Evolutionary conservation across 306 rosid species (phyloP).

Genomic region (Pterocarpus santalinus): DNA sequence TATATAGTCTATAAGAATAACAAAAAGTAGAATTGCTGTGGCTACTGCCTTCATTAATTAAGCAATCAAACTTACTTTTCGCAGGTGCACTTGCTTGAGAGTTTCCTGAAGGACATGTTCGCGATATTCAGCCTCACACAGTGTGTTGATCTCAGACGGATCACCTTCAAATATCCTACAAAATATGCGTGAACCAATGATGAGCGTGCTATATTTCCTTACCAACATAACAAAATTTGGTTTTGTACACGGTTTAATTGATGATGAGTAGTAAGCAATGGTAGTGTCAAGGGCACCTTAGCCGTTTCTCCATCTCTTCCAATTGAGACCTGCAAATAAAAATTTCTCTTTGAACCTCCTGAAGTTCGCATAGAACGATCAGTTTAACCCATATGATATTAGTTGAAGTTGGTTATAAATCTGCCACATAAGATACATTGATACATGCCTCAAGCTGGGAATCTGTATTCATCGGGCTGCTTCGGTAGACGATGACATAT

Average conservation of each 20-base stretch:
- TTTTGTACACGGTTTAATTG: conserved; percentile 1
- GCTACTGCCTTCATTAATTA: background rate
- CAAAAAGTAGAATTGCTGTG: background rate
- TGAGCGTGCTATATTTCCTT: background rate
- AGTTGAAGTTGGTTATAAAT: conserved; percentile 9
- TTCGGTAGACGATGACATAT: conserved; percentile 9
- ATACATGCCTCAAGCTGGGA: conserved; percentile 64
- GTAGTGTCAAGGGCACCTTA: conserved; percentile 50
- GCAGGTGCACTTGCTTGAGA: conserved; percentile 56
- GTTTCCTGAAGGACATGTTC: conserved; percentile 62
- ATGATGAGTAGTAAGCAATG: background rate
- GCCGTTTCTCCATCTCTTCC: conserved; percentile 60
- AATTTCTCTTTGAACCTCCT: conserved; percentile 65
- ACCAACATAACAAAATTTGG: background rate
- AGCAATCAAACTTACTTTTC: conserved; percentile 48
- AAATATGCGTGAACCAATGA: conserved; percentile 11
- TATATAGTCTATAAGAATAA: background rate
- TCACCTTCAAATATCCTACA: conserved; percentile 72
- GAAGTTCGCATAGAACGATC: conserved; percentile 22
- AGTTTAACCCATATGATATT: background rate
- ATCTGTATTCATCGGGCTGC: conserved; percentile 55
- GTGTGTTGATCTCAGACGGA: conserved; percentile 61
- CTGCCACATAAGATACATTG: background rate
- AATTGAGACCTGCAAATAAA: conserved; percentile 52
- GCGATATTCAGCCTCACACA: conserved; percentile 60